Evolutionary conservation across 2,329 filamentous ascomycete genomes (phyloP).

Genomic region (Colletotrichum eleusines): DNA sequence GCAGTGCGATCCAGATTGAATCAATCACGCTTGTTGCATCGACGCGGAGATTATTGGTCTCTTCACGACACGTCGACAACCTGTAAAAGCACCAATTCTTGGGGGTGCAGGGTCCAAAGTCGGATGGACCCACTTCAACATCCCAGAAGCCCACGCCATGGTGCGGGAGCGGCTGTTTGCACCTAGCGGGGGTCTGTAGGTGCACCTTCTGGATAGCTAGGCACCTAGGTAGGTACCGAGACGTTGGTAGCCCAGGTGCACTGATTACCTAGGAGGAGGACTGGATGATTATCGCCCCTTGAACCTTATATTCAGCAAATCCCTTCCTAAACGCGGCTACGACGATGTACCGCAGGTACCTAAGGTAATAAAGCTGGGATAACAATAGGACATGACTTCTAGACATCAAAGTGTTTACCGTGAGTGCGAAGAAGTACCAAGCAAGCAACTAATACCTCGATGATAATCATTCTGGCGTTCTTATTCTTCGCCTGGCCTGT

Average conservation of each 20-base stretch:
- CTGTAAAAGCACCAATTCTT: background rate
- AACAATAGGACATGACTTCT: background rate
- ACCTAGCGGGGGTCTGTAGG: background rate
- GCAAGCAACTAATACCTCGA: background rate
- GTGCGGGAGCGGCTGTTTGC: conserved; percentile 11
- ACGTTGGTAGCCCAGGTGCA: too few relatives aligned
- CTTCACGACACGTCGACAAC: conserved; percentile 17
- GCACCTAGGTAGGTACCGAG: conserved; percentile 7
- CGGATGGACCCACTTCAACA: conserved; percentile 4
- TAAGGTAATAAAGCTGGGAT: too few relatives aligned
- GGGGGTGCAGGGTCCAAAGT: background rate
- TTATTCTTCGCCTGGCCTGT: background rate
- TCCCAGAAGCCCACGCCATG: background rate
- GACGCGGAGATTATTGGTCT: conserved; percentile 16
- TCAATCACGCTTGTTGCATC: conserved; percentile 11
- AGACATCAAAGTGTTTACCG: conserved; percentile 2
- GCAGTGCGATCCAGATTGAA: background rate
- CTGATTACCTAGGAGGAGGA: background rate
- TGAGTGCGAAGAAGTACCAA: background rate
- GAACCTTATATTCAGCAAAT: background rate
- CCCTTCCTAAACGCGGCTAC: background rate
- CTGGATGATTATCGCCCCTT: background rate
- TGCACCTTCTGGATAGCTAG: background rate
- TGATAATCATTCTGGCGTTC: background rate
- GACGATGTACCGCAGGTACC: too few relatives aligned